Evolutionary conservation across 2,329 filamentous ascomycete genomes (phyloP).

Genomic region (Monosporascus sp.): DNA sequence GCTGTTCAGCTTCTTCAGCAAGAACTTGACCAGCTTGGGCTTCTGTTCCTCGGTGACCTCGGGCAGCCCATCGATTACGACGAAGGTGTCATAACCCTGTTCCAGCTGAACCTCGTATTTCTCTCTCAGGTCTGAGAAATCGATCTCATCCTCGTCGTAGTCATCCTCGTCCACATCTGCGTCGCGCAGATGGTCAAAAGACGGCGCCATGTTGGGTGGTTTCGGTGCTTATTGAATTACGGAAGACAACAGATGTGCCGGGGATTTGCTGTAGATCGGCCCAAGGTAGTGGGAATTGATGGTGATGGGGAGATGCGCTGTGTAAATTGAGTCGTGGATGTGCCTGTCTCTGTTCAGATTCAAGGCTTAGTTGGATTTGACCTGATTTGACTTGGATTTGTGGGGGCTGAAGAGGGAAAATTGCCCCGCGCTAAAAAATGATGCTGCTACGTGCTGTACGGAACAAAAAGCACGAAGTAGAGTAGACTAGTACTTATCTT

Average conservation of each 20-base stretch:
- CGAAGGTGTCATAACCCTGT: slow-evolving; percentile 92
- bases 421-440: slow-evolving; percentile 1
- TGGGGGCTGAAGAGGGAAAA: slow-evolving; percentile 2
- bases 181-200: slow-evolving; percentile 88
- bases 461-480: too few species aligned
- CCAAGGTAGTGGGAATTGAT: background rate
- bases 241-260: background rate
- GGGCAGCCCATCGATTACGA: slow-evolving; percentile 92
- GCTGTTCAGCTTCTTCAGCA: slow-evolving; percentile 85
- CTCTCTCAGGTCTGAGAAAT: slow-evolving; percentile 88
- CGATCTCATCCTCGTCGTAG: slow-evolving; percentile 87
- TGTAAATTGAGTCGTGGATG: background rate
- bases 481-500: too few species aligned
- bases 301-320: background rate
- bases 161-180: slow-evolving; percentile 82
- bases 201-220: slow-evolving; percentile 72
- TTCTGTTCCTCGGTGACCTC: slow-evolving; percentile 85
- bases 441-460: too few species aligned
- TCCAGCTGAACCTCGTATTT: slow-evolving; percentile 95
- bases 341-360: background rate
- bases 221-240: background rate
- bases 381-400: background rate
- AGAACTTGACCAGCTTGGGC: slow-evolving; percentile 91
- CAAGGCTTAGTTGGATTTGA: background rate
- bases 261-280: background rate